Base-by-base conservation (phyloP, 441 rosid genomes). In the Capsella rubella region DNA sequence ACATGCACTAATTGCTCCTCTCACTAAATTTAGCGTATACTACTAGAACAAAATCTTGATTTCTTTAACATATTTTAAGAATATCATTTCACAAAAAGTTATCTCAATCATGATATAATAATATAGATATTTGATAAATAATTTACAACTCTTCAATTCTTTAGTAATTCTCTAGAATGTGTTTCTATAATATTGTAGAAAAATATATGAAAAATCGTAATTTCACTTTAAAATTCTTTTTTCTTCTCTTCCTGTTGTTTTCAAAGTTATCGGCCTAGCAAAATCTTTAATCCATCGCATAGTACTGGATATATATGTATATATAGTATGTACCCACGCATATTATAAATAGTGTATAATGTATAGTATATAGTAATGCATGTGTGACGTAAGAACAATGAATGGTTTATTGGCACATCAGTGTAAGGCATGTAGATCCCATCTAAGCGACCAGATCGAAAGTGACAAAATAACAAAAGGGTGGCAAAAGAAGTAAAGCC, bases 361-460 rank as follows among this genome's bases (percentile, higher is more conserved):
- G 46, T 55, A 73, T 47, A 73, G 69, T 43, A 28, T 63, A 63
- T 47, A 55, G 70, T 70, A 70, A 76, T 71, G 76, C 76, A 64
- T 15, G 77, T 28, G 54, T 72, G 77, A 77, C 69, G 73, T 67
- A 34, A 28, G 80, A 71, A 72, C 69, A 72, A 50, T 67, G 73
- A 72, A 72, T 52, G 72, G 56, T 53, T 57, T 31, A 53, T 66
- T 66, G 69, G 73, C 59, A 72, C 55, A 56, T 49, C 35, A 52
- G 77, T 72, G 77, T 66, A 58, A 35, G 51, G 57, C 73, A 46
- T 72, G 77, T 72, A 51, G 77, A 77, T 72, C 81, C 81, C 77
- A 78, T 72, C 65, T 16, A 59, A 8, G 69, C 77, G 77, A 77
- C 80, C 76, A 65, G 63, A 71, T 71, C 72, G 72, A 71, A 71